phyloP scores from a whole-genome alignment of 176 grass and related monocot genomes.

The Bromus sterilis region DNA sequence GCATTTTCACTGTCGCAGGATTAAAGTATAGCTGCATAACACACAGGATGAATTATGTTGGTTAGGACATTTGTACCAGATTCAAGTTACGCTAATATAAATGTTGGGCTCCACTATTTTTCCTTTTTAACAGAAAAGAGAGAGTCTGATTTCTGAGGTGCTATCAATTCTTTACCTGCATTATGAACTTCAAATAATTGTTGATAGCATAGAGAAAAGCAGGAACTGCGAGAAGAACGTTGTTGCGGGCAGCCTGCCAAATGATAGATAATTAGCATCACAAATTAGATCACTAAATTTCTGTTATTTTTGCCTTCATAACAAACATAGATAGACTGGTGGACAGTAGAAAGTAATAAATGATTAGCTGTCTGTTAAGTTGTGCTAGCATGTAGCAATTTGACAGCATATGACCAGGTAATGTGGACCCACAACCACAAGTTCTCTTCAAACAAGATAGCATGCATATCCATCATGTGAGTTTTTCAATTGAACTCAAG shows the following conservation, averaged over 20 bases:
- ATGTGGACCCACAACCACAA: background rate
- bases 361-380: background rate
- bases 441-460: background rate
- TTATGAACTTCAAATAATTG: conserved; percentile 98
- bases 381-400: background rate
- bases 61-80: conserved; percentile 31
- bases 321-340: background rate
- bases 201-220: conserved; percentile 98
- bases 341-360: background rate
- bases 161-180: conserved; percentile 65
- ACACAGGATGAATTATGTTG: conserved; percentile 4
- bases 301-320: background rate
- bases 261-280: conserved; percentile 19
- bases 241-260: conserved; percentile 79
- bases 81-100: conserved; percentile 8
- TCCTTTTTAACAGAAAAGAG: background rate
- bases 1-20: conserved; percentile 96
- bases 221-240: conserved; percentile 89
- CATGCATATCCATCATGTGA: background rate
- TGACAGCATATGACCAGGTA: conserved; percentile 14
- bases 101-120: conserved; percentile 3
- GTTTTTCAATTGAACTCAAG: background rate
- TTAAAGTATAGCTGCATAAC: conserved; percentile 94
- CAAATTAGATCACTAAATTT: background rate
- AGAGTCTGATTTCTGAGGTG: background rate